These are phyloP conservation scores for Salix purpurea DNA, from an alignment of 345 rosid species.

Conservation along the genomic window DNA sequence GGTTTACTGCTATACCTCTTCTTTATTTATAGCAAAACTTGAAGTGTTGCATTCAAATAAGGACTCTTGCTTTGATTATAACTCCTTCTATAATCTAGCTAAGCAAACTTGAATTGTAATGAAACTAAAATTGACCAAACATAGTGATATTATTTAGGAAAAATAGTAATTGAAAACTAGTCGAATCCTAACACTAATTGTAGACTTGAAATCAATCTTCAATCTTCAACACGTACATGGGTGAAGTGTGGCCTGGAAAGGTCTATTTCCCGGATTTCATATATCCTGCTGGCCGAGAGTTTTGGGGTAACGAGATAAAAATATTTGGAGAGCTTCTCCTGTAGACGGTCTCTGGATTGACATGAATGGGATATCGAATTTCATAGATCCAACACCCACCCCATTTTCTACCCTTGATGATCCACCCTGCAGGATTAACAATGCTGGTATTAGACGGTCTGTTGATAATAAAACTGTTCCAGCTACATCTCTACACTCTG, in stretches of 20 bases:
- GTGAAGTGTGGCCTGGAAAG: constrained; percentile 66
- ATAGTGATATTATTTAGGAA: too few relatives aligned
- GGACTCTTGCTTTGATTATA: too few relatives aligned
- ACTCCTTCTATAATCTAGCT: too few relatives aligned
- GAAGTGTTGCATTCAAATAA: too few relatives aligned
- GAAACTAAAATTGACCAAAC: too few relatives aligned
- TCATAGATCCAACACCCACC: constrained; percentile 38
- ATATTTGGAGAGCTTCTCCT: constrained; percentile 41
- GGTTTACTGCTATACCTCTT: too few relatives aligned
- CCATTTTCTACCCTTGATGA: constrained; percentile 47
- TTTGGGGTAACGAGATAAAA: constrained; percentile 58
- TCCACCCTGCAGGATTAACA: constrained; percentile 73
- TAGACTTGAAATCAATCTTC: too few relatives aligned
- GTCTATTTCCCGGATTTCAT: constrained; percentile 69
- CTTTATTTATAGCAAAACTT: too few relatives aligned
- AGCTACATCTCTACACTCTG: constrained; percentile 51
- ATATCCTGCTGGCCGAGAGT: constrained; percentile 39
- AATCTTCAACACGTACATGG: constrained; percentile 15
- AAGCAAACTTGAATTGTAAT: too few relatives aligned
- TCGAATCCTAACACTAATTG: too few relatives aligned
- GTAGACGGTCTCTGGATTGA: constrained; percentile 77
- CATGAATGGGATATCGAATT: constrained; percentile 74
- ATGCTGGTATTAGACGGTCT: constrained; percentile 25
- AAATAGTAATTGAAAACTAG: too few relatives aligned
- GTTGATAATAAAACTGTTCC: constrained; percentile 48